These are phyloP conservation scores for Cladorrhinum samala DNA, from an alignment of 495 filamentous ascomycete genomes.

Conservation along the genomic window DNA sequence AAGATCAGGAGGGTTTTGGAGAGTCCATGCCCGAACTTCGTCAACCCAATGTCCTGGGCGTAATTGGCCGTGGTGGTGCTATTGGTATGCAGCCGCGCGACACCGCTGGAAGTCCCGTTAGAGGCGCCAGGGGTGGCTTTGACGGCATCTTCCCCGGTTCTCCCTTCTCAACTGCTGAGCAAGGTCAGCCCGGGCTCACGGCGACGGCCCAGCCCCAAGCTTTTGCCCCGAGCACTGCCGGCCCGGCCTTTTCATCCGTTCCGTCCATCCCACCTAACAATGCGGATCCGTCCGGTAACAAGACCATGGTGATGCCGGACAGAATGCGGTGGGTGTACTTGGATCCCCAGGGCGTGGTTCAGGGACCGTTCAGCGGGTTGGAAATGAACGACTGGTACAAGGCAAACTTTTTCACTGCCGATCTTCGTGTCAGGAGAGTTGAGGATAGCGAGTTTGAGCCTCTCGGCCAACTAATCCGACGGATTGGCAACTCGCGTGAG, in stretches of 20 bases:
- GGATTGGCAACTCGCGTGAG: conserved; percentile 95
- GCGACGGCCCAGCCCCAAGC: conserved; percentile 28
- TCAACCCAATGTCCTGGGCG: conserved; percentile 46
- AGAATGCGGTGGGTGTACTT: conserved; percentile 98
- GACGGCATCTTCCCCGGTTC: conserved; percentile 46
- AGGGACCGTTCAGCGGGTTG: conserved; percentile 90
- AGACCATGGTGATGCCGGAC: conserved; percentile 99
- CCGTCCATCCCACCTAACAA: too few species aligned
- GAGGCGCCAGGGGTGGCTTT: conserved; percentile 49
- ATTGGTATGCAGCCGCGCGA: conserved; percentile 46
- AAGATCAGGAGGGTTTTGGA: conserved; percentile 49
- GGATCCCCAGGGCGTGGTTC: conserved; percentile 83
- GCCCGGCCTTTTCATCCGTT: conserved; percentile 30
- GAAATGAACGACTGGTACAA: conserved; percentile 99
- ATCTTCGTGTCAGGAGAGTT: conserved; percentile 86
- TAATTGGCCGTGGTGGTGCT: conserved; percentile 45
- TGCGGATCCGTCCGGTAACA: conserved; percentile 58
- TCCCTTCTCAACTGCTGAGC: conserved; percentile 31
- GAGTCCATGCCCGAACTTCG: conserved; percentile 48
- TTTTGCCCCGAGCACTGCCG: conserved; percentile 27
- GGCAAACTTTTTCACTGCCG: conserved; percentile 91
- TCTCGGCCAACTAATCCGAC: conserved; percentile 87
- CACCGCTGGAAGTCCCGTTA: conserved; percentile 54
- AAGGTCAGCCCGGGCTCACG: conserved; percentile 25
- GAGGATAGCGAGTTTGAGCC: conserved; percentile 95